Evolutionary conservation across 257 asterid species (phyloP), one percentile per base, ranked within the genome.

Genomic region (Leonotis leonurus): DNA sequence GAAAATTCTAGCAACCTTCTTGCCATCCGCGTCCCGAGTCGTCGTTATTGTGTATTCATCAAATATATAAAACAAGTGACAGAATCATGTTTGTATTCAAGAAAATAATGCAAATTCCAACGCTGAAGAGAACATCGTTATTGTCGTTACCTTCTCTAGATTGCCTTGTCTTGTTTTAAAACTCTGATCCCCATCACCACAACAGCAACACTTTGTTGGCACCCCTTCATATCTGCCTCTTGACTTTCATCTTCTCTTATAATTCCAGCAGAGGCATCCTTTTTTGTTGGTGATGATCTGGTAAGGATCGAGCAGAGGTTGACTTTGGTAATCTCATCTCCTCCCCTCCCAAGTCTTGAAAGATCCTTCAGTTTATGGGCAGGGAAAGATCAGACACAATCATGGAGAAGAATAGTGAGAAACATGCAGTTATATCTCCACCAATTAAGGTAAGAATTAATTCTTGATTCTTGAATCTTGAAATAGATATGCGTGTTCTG

Each of bases 361-460:
- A 22, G 27, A 40, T 54, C 17, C 54, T 60, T 56, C 67, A 21
- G 70, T 68, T 73, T 60, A 68, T 72, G 75, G 75, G 71, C 25
- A 52, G 68, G 25, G 70, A 56, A 44, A 60, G 35, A 54, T 72
- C 67, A 36, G 8, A 1, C 30, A 26, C 66, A 16, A 9, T 46
- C 72, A 77, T 73, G 85, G 80, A 59, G 12, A 71, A 56, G 33
- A 73, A 60, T 43, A 62, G 13, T 27, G 78, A 70, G 41, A 73
- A 70, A 20, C 76, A 32, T 27, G 14, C 14, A 11, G 43, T 75
- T 26, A 33, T 70, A 11, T 45, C 71, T 62, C 69, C 48, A 56
- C 73, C 53, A 60, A 54, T 55, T 12, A 74, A 73, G 82, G 85
- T 77, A 67, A 62, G n/a, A n/a, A 53, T n/a, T n/a, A 56, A 44